phyloP scores from a whole-genome alignment of 2,329 filamentous ascomycete genomes.

The Fusarium algeriense region DNA sequence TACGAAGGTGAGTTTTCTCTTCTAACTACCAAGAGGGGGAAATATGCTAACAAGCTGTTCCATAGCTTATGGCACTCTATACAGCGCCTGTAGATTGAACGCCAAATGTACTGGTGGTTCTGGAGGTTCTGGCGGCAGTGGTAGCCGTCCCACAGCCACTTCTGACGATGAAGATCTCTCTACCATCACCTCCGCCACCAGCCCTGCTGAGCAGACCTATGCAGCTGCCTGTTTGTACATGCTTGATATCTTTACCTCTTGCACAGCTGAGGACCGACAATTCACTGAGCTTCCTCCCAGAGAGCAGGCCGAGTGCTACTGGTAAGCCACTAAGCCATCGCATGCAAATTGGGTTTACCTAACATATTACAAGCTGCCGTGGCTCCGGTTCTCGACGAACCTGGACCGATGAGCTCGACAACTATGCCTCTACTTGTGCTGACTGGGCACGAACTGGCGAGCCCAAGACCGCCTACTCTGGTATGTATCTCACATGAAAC shows the following conservation, averaged over 20 bases:
- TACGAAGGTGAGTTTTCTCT: constrained; percentile 42
- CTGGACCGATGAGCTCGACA: constrained; percentile 50
- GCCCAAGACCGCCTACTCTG: constrained; percentile 41
- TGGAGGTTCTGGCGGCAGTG: neutral
- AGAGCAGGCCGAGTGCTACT: constrained; percentile 51
- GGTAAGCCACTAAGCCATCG: constrained; percentile 38
- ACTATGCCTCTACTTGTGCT: constrained; percentile 49
- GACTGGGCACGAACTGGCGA: constrained; percentile 49
- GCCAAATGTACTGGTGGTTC: constrained; percentile 22
- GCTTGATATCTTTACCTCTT: constrained; percentile 46
- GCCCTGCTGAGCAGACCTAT: constrained; percentile 36
- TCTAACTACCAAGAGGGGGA: too few species aligned
- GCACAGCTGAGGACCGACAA: constrained; percentile 38
- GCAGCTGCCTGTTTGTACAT: constrained; percentile 46
- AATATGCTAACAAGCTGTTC: constrained; percentile 18
- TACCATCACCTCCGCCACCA: constrained; percentile 25
- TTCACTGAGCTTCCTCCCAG: constrained; percentile 45
- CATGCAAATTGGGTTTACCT: constrained; percentile 9
- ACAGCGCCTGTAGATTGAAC: constrained; percentile 39
- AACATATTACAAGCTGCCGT: constrained; percentile 42
- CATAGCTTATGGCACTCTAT: constrained; percentile 47
- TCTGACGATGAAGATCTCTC: constrained; percentile 1
- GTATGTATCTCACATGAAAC: constrained; percentile 35
- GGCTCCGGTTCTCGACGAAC: constrained; percentile 28
- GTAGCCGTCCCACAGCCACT: constrained; percentile 13